Evolutionary conservation across 2,329 filamentous ascomycete species (phyloP).

Genomic region (Emmonsiellopsis sp.): DNA sequence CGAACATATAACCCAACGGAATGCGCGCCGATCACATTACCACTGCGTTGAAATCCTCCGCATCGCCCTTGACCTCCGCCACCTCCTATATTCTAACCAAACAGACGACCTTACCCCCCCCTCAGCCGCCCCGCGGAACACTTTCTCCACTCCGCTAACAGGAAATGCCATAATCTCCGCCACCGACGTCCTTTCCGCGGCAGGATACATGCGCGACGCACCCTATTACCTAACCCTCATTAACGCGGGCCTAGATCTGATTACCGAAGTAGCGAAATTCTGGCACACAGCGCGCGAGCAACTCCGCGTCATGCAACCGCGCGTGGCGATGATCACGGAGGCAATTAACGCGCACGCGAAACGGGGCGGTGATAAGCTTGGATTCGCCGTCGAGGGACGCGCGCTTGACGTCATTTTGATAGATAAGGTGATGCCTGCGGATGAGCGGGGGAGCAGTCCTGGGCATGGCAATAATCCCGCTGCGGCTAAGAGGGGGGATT

Average conservation of each 20-base stretch:
- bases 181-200: constrained; percentile 57
- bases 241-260: constrained; percentile 42
- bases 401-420: constrained; percentile 25
- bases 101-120: not conserved
- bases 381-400: constrained; percentile 26
- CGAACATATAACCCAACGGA: constrained; percentile 33
- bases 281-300: constrained; percentile 53
- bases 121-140: constrained; percentile 18
- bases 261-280: constrained; percentile 48
- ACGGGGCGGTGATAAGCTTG: constrained; percentile 24
- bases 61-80: constrained; percentile 36
- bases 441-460: constrained; percentile 8
- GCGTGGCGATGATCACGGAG: constrained; percentile 37
- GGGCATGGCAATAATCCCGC: constrained; percentile 8
- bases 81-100: constrained; percentile 17
- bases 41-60: constrained; percentile 47
- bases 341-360: constrained; percentile 24
- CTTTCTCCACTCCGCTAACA: constrained; percentile 51
- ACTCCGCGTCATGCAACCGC: constrained; percentile 39
- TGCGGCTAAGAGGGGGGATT: constrained; percentile 28
- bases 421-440: not conserved
- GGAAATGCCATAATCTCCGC: constrained; percentile 56
- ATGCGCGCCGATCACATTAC: constrained; percentile 41
- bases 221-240: constrained; percentile 47
- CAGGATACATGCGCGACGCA: constrained; percentile 45